Evolutionary conservation across 192 early-diverging fungal species (phyloP).

Genomic region (Jimgerdemannia lactiflua): DNA sequence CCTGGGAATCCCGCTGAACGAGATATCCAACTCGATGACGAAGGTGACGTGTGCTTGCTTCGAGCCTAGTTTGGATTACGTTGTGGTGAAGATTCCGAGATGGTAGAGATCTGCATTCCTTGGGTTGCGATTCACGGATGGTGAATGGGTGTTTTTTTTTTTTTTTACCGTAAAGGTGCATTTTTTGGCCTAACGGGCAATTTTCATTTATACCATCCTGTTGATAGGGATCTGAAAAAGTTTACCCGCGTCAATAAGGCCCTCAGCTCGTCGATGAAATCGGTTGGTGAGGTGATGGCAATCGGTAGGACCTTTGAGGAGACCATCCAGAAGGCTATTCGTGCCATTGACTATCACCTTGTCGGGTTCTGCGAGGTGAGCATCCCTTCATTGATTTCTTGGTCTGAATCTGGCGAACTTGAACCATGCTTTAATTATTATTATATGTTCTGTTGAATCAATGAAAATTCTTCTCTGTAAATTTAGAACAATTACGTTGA

Average conservation of each 20-base stretch:
- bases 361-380: conserved; percentile 67
- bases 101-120: conserved; percentile 36
- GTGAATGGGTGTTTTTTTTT: too few relatives aligned
- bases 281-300: conserved; percentile 98
- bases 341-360: conserved; percentile 85
- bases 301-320: conserved; percentile 98
- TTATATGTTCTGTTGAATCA: conserved; percentile 14
- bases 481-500: conserved; percentile 60
- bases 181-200: too few relatives aligned
- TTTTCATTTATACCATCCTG: neutral
- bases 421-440: neutral
- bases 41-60: conserved; percentile 96
- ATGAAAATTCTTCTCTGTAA: neutral
- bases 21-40: conserved; percentile 94
- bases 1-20: conserved; percentile 87
- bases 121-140: neutral
- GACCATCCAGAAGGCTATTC: conserved; percentile 95
- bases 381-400: conserved; percentile 3
- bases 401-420: neutral
- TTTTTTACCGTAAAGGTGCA: too few relatives aligned
- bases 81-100: conserved; percentile 80
- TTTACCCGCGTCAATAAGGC: conserved; percentile 91
- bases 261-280: conserved; percentile 94
- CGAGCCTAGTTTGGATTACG: conserved; percentile 95
- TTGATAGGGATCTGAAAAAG: conserved; percentile 79